Evolutionary conservation across 2,329 filamentous ascomycete species (phyloP).

Genomic region (Grosmannia clavigera): DNA sequence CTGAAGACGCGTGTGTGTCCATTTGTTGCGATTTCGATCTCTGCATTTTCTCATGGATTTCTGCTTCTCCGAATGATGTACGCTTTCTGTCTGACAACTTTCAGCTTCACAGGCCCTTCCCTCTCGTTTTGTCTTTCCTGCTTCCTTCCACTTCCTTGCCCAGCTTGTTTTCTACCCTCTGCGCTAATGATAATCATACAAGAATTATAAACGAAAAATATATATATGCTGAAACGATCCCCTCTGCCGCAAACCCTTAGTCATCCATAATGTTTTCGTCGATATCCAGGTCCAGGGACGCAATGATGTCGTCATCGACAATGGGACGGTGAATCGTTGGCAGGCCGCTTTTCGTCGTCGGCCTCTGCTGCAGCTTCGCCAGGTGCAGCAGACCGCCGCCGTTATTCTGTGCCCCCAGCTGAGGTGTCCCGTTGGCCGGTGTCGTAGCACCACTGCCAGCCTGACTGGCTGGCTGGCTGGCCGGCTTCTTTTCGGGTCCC

Average conservation of each 20-base stretch:
- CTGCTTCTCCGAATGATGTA: neutral
- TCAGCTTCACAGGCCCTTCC: neutral
- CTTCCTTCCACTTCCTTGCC: neutral
- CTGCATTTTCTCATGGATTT: neutral
- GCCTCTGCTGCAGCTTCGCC: slow-evolving; percentile 36
- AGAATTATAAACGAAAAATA: neutral
- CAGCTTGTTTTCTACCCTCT: neutral
- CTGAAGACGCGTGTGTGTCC: neutral
- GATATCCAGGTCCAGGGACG: slow-evolving; percentile 76
- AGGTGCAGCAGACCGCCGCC: slow-evolving; percentile 31
- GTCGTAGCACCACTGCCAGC: slow-evolving; percentile 33
- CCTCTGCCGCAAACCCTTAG: neutral
- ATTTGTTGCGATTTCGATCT: neutral
- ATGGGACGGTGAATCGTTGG: slow-evolving; percentile 65
- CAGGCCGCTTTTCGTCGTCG: slow-evolving; percentile 44
- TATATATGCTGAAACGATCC: neutral
- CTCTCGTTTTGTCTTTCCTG: neutral
- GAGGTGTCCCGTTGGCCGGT: slow-evolving; percentile 38
- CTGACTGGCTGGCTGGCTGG: slow-evolving; percentile 28
- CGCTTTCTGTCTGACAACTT: no score
- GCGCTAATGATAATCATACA: neutral
- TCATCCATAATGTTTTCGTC: slow-evolving; percentile 60
- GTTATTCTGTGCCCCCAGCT: slow-evolving; percentile 27
- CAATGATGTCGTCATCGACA: slow-evolving; percentile 88
- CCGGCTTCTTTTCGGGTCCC: slow-evolving; percentile 30